Evolutionary conservation across 176 grass and related monocot species (phyloP).

Genomic region (Typha latifolia): DNA sequence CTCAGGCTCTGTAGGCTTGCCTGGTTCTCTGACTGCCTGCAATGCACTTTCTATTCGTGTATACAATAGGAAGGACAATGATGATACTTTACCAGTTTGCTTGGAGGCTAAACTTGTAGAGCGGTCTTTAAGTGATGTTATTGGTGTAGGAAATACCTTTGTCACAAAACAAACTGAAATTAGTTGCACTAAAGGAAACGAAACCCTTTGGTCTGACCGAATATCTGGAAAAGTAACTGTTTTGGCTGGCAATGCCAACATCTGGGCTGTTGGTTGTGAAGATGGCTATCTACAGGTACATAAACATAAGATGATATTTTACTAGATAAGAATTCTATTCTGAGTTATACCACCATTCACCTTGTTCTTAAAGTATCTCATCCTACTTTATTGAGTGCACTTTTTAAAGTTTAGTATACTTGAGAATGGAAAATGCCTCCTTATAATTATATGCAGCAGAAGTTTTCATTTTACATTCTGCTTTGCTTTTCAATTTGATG

Average conservation of each 20-base stretch:
- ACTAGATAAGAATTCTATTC: background rate
- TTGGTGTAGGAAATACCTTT: slow-evolving; percentile 43
- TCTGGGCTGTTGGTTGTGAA: slow-evolving; percentile 87
- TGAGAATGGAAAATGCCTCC: background rate
- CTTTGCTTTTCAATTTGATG: too few relatives aligned
- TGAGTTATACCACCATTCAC: background rate
- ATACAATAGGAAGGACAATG: slow-evolving; percentile 40
- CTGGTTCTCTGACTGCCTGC: slow-evolving; percentile 17
- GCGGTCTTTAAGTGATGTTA: slow-evolving; percentile 48
- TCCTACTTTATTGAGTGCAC: background rate
- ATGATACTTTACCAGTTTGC: slow-evolving; percentile 40
- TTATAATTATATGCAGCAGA: too few relatives aligned
- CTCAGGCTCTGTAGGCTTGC: slow-evolving; percentile 35
- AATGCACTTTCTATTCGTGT: slow-evolving; percentile 45
- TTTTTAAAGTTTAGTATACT: background rate
- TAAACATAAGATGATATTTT: background rate
- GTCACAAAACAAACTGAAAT: slow-evolving; percentile 78
- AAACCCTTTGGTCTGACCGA: slow-evolving; percentile 80
- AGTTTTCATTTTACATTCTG: too few relatives aligned
- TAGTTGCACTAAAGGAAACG: slow-evolving; percentile 52
- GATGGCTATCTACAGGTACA: slow-evolving; percentile 88
- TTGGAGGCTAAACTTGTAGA: slow-evolving; percentile 75
- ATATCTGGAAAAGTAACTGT: slow-evolving; percentile 85
- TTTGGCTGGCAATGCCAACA: slow-evolving; percentile 87
- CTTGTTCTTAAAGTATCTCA: background rate